Conservation (phyloP, 305 asterid genomes). For the Withania somnifera region DNA sequence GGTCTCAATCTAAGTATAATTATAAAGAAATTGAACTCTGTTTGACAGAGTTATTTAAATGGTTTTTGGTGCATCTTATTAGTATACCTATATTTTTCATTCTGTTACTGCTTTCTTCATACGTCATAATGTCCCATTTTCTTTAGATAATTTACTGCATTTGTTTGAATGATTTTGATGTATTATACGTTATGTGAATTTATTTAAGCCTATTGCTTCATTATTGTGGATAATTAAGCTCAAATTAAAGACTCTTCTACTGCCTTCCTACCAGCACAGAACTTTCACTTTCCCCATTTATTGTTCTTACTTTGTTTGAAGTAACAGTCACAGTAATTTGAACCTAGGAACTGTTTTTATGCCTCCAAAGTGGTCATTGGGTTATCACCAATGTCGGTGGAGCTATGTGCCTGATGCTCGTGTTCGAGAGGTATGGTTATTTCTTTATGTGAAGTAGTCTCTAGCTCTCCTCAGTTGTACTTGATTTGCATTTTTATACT, state of each 20-base stretch:
- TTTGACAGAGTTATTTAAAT: background rate
- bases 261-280: background rate
- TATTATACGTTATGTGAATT: background rate
- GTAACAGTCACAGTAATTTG: background rate
- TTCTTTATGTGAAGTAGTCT: background rate
- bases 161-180: background rate
- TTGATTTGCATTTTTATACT: background rate
- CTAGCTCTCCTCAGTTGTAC: background rate
- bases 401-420: conserved; percentile 75
- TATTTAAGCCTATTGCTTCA: background rate
- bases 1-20: background rate
- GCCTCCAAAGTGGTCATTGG: conserved; percentile 99
- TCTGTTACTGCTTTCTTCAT: background rate
- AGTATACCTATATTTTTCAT: background rate
- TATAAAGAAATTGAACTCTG: background rate
- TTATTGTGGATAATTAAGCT: background rate
- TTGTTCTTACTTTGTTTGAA: background rate
- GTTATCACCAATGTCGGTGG: conserved; percentile 99
- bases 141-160: background rate
- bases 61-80: background rate
- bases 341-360: conserved; percentile 70
- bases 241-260: background rate
- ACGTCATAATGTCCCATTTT: background rate
- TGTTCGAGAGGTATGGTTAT: conserved; percentile 68
- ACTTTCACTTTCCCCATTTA: background rate